Percentiles rank a stretch among this genome's conserved stretches.
These are phyloP conservation scores for Cyclanthera cordifolia DNA, from an alignment of 306 rosid genomes.

Conservation along the genomic window DNA sequence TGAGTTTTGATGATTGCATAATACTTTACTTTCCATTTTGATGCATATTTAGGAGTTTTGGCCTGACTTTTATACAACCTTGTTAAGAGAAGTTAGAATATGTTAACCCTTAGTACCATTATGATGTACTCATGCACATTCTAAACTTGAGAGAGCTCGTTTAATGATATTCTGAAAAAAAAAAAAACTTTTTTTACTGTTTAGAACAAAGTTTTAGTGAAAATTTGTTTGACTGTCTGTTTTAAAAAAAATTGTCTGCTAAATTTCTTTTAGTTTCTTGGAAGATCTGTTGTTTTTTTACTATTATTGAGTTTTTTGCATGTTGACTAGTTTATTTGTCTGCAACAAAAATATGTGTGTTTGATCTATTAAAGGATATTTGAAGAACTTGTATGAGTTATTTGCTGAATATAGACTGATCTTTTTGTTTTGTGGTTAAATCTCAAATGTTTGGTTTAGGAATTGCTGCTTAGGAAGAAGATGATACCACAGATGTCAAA, in stretches of 20 bases:
- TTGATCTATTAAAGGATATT: not conserved
- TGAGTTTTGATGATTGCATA: not conserved
- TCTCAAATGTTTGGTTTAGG: conserved; percentile 49
- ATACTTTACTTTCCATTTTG: not conserved
- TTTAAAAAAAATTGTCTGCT: not conserved
- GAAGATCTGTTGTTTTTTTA: not conserved
- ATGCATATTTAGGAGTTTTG: not conserved
- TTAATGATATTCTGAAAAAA: not conserved
- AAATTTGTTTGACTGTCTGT: not conserved
- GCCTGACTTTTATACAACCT: not conserved
- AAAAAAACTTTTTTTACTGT: not conserved
- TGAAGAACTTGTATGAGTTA: not conserved
- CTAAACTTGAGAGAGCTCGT: not conserved
- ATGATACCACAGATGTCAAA: conserved; percentile 17
- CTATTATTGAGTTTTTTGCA: not conserved
- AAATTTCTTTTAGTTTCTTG: not conserved
- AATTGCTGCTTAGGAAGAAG: conserved; percentile 63
- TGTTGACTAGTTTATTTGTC: not conserved
- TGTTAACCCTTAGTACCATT: not conserved
- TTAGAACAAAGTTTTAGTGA: not conserved
- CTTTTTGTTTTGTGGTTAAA: not conserved
- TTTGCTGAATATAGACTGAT: conserved; percentile 6
- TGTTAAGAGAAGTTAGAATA: not conserved
- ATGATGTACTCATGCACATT: not conserved
- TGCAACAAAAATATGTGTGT: not conserved